Evolutionary conservation across 768 basidiomycete genomes (phyloP), one percentile per base, ranked within the genome.

Genomic region (Tephrocybe rancida): DNA sequence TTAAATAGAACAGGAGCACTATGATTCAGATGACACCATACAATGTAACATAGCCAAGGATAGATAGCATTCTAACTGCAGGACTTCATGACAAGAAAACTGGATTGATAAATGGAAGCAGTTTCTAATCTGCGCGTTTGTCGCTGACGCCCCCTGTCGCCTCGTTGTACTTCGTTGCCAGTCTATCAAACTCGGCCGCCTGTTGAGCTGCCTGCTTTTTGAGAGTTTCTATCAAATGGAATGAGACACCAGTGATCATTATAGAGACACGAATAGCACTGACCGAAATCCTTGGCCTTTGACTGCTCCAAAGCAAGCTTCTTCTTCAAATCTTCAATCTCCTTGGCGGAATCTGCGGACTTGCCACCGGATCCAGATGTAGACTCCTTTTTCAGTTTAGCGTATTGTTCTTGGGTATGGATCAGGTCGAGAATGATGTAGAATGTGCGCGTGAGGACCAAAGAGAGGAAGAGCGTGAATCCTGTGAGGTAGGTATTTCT

Each of bases 401-500:
- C 85, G 64, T 91, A 91, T 63, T 92, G 85, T 61, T 95, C 95
- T 70, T 96, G 92, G 1, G 87, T 83, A 60, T 92, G 86, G 58
- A 98, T 87, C 60, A 97, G 86, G 67, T 98, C 93, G 64, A 95
- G 85, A 42, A 90, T 83, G 68, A 98, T 90, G 68, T 88, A 87
- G 76, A 98, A 98, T 3, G 90, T 91, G 62, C 95, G 87, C 2
- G 95, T 89, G 60, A 98, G 85, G 61, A 97, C 88, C 52, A 98
- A 86, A 8, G 96, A 97, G 19, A 99, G 86, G 86, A 98, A 97
- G 42, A 99, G 80, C 55, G 90, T 92, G 70, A 93, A 95, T 0
- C 92, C 92, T 6, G 95, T 95, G 14, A 98, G 82, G 68, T 98
- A 98, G 54, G 88, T 86, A 67, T 96, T 97, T 50, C 94, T 81